A percentile compares a stretch with the other conserved stretches of the same genome.
Evolutionary conservation across 768 basidiomycete species (phyloP).

Genomic region (Rhizopogon vinicolor): DNA sequence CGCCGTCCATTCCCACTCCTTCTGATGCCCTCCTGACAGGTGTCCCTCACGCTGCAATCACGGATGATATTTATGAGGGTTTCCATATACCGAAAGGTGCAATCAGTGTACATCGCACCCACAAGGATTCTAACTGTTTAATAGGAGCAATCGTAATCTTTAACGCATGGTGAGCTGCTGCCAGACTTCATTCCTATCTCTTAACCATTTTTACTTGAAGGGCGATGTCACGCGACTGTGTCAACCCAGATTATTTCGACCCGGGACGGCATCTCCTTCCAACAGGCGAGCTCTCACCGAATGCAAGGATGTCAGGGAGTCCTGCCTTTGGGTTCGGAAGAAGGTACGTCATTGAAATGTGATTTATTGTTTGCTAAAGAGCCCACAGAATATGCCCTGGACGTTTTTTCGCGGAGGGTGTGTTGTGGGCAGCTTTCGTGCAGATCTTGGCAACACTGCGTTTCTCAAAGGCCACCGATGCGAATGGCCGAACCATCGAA

Average conservation of each 20-base stretch:
- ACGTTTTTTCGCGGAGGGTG: neutral
- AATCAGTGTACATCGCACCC: neutral
- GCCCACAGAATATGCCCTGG: slow-evolving; percentile 1
- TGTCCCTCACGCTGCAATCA: neutral
- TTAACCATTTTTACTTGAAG: neutral
- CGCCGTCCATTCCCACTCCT: too few relatives aligned
- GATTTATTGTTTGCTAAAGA: neutral
- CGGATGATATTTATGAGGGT: neutral
- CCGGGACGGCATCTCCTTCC: neutral
- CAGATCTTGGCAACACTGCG: neutral
- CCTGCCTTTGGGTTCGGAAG: neutral
- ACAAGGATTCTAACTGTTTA: neutral
- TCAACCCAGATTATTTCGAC: neutral
- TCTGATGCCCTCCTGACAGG: neutral
- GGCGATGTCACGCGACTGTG: neutral
- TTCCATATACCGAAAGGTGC: neutral
- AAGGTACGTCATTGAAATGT: neutral
- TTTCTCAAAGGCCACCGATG: neutral
- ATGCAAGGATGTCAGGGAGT: neutral
- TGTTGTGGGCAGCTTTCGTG: neutral
- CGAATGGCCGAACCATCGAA: neutral
- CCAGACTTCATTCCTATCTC: neutral
- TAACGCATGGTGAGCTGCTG: neutral
- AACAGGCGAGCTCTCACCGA: neutral
- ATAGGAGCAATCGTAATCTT: neutral